Evolutionary conservation across 441 rosid species (phyloP).

Genomic region (Metrosideros polymorpha): DNA sequence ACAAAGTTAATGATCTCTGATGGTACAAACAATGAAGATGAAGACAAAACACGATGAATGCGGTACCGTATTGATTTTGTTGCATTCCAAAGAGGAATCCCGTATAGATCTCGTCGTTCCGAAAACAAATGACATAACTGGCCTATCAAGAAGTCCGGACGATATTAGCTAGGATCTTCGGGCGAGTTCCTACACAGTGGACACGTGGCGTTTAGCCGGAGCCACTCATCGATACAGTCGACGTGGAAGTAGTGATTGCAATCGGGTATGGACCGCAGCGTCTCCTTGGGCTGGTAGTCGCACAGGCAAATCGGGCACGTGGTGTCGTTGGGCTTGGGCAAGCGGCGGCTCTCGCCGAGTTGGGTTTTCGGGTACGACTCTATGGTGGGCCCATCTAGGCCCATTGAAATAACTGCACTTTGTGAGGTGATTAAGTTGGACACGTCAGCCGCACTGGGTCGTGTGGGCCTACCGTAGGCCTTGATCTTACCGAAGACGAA

Average conservation of each 20-base stretch:
- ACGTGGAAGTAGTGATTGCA: conserved; percentile 2
- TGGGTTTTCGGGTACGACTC: neutral
- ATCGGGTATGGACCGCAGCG: neutral
- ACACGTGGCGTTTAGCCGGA: neutral
- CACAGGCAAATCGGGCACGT: conserved; percentile 1
- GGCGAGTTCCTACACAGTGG: neutral
- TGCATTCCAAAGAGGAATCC: neutral
- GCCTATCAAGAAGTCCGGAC: neutral
- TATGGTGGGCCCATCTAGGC: neutral
- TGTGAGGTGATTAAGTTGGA: neutral
- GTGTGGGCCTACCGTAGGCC: neutral
- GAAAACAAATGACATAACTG: neutral
- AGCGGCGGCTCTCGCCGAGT: neutral
- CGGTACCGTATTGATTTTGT: neutral
- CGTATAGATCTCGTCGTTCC: neutral
- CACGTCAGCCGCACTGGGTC: neutral
- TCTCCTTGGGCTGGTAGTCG: conserved; percentile 1
- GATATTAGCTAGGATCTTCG: neutral
- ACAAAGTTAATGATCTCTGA: neutral
- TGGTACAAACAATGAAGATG: neutral
- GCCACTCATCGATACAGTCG: conserved; percentile 4
- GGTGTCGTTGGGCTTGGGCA: neutral
- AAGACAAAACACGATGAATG: neutral
- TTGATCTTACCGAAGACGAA: conserved; percentile 15
- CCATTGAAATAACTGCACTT: neutral